Evolutionary conservation across 345 rosid species (phyloP).

Genomic region (Eucalyptus erythrocorys): DNA sequence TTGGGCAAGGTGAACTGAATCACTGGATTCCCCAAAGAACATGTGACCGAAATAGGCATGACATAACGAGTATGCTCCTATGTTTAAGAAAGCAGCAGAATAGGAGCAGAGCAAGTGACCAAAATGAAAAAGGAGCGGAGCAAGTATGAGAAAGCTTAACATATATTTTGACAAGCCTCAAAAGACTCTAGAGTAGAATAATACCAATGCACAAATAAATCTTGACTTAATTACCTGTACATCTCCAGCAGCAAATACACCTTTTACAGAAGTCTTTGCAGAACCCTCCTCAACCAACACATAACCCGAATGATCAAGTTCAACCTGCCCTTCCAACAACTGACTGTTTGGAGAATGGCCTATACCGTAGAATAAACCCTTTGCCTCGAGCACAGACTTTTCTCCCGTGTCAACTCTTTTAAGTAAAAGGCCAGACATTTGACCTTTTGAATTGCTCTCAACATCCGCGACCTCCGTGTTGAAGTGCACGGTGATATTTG

Average conservation of each 20-base stretch:
- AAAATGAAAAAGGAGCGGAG: neutral
- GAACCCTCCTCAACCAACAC: conserved; percentile 67
- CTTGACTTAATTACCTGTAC: conserved; percentile 58
- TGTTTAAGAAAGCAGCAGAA: neutral
- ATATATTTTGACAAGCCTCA: neutral
- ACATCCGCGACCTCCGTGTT: conserved; percentile 76
- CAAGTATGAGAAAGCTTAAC: neutral
- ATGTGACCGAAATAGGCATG: neutral
- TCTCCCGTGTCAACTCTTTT: conserved; percentile 69
- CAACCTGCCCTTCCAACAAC: conserved; percentile 86
- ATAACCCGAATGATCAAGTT: conserved; percentile 76
- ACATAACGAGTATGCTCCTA: neutral
- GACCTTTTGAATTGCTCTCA: conserved; percentile 84
- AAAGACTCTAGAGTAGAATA: neutral
- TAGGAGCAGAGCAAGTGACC: neutral
- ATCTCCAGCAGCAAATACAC: conserved; percentile 98
- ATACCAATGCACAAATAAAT: neutral
- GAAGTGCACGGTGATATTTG: conserved; percentile 90
- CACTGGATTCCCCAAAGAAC: neutral
- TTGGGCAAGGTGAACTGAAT: neutral
- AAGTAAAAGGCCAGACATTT: conserved; percentile 80
- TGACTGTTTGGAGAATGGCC: conserved; percentile 95
- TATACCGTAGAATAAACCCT: conserved; percentile 95
- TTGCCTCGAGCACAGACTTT: conserved; percentile 81
- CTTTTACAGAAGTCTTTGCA: conserved; percentile 79